Conservation (phyloP, 371 early-diverging fungal species). For the Lichtheimia ornata region DNA sequence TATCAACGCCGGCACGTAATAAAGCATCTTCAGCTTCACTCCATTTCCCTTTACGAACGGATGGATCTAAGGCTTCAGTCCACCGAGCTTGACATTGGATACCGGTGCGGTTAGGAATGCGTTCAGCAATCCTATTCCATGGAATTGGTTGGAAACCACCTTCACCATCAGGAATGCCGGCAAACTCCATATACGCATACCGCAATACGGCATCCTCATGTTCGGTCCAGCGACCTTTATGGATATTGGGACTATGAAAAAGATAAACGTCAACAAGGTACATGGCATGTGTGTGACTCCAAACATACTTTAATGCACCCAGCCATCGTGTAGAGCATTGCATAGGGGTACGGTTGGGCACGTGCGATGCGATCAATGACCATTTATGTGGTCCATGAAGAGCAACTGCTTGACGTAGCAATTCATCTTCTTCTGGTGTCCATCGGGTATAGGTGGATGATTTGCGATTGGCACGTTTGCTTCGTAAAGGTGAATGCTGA, state of each 20-base stretch:
- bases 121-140: conserved; percentile 61
- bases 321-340: conserved; percentile 73
- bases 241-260: conserved; percentile 54
- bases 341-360: conserved; percentile 67
- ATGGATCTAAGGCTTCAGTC: conserved; percentile 75
- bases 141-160: conserved; percentile 57
- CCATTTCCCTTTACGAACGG: conserved; percentile 72
- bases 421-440: conserved; percentile 51
- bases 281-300: no score
- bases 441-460: conserved; percentile 52
- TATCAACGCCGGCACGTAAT: conserved; percentile 50
- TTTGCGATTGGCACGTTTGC: conserved; percentile 32
- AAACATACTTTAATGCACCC: conserved; percentile 57
- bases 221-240: conserved; percentile 71
- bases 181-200: conserved; percentile 49
- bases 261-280: background rate
- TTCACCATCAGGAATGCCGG: conserved; percentile 46
- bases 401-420: conserved; percentile 44
- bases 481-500: conserved; percentile 32
- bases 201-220: conserved; percentile 60
- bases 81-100: conserved; percentile 79
- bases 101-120: conserved; percentile 63
- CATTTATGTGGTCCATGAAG: conserved; percentile 62
- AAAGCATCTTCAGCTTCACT: conserved; percentile 60
- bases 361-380: conserved; percentile 63